Base-by-base conservation (phyloP, 2,329 filamentous ascomycete genomes). In the Aureobasidium lini region DNA sequence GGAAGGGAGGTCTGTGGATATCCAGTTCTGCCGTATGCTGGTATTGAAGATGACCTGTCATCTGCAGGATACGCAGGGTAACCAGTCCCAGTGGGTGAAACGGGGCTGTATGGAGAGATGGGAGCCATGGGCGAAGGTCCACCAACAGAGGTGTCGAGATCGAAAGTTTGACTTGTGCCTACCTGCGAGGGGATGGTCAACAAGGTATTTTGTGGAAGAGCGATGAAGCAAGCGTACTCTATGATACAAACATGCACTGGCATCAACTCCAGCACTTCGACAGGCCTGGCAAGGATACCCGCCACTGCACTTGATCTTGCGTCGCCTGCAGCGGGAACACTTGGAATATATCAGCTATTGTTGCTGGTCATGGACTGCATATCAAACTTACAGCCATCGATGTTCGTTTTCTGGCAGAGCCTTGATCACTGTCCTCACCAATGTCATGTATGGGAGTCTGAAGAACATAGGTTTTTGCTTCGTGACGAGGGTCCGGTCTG, bases 261-360 rank as follows among this genome's bases (percentile, higher is more conserved):
- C 77, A 23, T 86, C 82, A 29, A 81, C 77, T 11, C 88, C 87
- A 56, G 92, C 87, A 62, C 79, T 84, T 67, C 84, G 87, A 77
- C 93, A 97, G 72, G 92, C 95, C 10, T 81, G 78, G 73, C 93
- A 97, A n/a, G 88, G 88, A 36, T 81, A 79, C 70, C 96, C 90
- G 44, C 93, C 93, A 68, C 89, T 95, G 76, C 93, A 97, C 66
- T 90, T 87, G 67, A 97, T 97, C 79, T 97, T 97, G 61, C 93
- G 84, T 76, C 93, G 92, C 62, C 93, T 85, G 74, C 93, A 97
- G 65, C 93, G 85, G 37, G 85, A 84, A 72, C 93, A 97, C 93
- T 96, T 64, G 6, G 16, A 11, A n/a, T 2, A 1, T 8, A 15
- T 56, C 7, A 56, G 32, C 6, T 2, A 2, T 46, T n/a, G 47